Evolutionary conservation across 2,329 filamentous ascomycete genomes (phyloP), one percentile per base, ranked within the genome.

Genomic region (Aspergillus tubingensis): DNA sequence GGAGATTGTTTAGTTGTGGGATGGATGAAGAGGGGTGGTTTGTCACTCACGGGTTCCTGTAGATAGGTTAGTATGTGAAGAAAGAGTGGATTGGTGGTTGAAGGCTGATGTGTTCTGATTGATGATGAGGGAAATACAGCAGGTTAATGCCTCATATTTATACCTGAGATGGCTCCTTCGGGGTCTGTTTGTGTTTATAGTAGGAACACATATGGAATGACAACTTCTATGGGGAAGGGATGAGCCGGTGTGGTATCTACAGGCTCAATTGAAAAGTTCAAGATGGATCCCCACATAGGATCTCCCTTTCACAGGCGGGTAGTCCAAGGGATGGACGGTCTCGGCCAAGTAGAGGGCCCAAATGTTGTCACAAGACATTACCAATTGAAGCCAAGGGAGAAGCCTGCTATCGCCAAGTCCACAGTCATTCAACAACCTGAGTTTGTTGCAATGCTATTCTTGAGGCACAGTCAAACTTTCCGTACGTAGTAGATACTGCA

Each of bases 31-130:
- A 30, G 6, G 44, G 13, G 1, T n/a, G 23, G 8, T 49, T 1
- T 27, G 5, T 15, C 3, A 49, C 44, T 10, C 3, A 49, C 44
- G 15, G 23, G 3, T 23, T 8, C 19, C n/a, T 49, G 19, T 15
- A 17, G 49, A 23, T 52, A n/a, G 6, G 11, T 32, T 56, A 55
- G 50, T 58, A 58, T 25, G 55, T 58, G 15, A 56, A 51, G 50
- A 19, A 19, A 10, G 15, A n/a, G 17, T 43, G 23, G 5, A 8
- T 3, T 30, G 13, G 15, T 49, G n/a, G 23, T 7, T 1, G 5
- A 23, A 6, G 13, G 25, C 15, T 30, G 44, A 2, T 4, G 15
- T 49, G 44, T 10, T 49, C 11, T 8, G 23, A 4, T 17, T 49
- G 13, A 25, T 49, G 23, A 4, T 15, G 15, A 23, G 8, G 44